Base-by-base conservation (phyloP, 2,329 filamentous ascomycete genomes). In the Penicillium aurantiogriseum region DNA sequence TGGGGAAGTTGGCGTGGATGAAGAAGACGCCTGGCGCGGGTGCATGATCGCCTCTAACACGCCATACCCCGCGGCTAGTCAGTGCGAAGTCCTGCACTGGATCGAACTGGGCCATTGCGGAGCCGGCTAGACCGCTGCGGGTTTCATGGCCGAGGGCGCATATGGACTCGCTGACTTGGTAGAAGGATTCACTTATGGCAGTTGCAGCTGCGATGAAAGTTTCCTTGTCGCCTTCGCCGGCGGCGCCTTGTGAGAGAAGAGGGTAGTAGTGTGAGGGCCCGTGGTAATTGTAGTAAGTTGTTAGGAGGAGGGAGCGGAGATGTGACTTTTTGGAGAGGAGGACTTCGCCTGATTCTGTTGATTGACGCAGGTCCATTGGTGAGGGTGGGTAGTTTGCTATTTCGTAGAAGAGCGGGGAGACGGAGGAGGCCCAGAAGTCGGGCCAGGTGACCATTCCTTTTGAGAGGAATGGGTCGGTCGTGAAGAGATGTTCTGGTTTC, bases 281-380 rank as follows among this genome's bases (percentile, higher is more conserved):
- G 68, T 81, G 80, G 67, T 79, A 79, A 71, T 83, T 84, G 73
- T 84, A 84, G 68, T 83, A 84, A 0, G 78, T 72, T 25, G 78
- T 76, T 23, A 85, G 76, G 9, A 84, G 67, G 0, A 84, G 71
- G 29, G 77, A 78, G 27, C 74, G 70, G 19, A 70, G 68, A 56
- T 84, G 82, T 1, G 72, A 74, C 7, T 69, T 71, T 60, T 84
- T 84, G 58, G 80, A 78, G 55, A 80, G 72, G 5, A 82, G 63
- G 2, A 84, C 58, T 50, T 83, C 75, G 19, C 81, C 80, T 2
- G 79, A 77, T 66, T 83, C 81, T 15, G 78, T 79, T 19, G 75
- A 77, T 27, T 64, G 63, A n/a, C 64, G 72, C 50, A 21, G 72
- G 69, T 23, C 59, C 2, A 71, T 62, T 3, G 76, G 73, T 3